Evolutionary conservation across 192 early-diverging fungal genomes (phyloP).

Genomic region (Coemansia sp.): DNA sequence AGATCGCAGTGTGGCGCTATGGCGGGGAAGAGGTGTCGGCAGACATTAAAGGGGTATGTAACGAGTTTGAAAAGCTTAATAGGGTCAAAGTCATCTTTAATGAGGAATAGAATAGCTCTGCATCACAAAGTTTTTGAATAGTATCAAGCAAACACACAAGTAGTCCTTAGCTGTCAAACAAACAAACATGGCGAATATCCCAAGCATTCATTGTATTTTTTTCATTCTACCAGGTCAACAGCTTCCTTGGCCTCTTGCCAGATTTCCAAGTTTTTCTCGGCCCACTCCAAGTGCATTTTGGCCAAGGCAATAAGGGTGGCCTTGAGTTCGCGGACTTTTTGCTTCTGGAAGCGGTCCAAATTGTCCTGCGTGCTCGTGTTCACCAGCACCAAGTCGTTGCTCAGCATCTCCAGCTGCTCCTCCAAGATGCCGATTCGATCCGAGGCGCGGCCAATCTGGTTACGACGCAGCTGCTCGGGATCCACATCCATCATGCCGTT

Average conservation of each 20-base stretch:
- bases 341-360: constrained; percentile 89
- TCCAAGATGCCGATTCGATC: constrained; percentile 79
- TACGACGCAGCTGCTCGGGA: constrained; percentile 81
- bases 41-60: too few species aligned
- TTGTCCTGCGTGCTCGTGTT: constrained; percentile 83
- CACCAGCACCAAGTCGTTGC: constrained; percentile 67
- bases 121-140: too few species aligned
- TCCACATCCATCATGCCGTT: constrained; percentile 96
- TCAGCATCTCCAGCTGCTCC: constrained; percentile 68
- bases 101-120: too few species aligned
- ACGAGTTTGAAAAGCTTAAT: too few species aligned
- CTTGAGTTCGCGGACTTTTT: constrained; percentile 83
- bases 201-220: too few species aligned
- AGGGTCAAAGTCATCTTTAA: too few species aligned
- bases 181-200: too few species aligned
- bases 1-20: too few species aligned
- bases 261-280: constrained; percentile 57
- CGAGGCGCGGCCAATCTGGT: constrained; percentile 80
- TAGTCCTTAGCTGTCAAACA: too few species aligned
- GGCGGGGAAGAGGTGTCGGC: too few species aligned
- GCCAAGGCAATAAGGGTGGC: constrained; percentile 75
- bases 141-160: too few species aligned
- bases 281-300: constrained; percentile 66
- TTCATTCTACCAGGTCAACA: constrained; percentile 35
- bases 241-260: constrained; percentile 52